A percentile compares a stretch with the other conserved stretches of the same genome.
Evolutionary conservation across 257 asterid genomes (phyloP).

Genomic region (Salvia rosmarinus): DNA sequence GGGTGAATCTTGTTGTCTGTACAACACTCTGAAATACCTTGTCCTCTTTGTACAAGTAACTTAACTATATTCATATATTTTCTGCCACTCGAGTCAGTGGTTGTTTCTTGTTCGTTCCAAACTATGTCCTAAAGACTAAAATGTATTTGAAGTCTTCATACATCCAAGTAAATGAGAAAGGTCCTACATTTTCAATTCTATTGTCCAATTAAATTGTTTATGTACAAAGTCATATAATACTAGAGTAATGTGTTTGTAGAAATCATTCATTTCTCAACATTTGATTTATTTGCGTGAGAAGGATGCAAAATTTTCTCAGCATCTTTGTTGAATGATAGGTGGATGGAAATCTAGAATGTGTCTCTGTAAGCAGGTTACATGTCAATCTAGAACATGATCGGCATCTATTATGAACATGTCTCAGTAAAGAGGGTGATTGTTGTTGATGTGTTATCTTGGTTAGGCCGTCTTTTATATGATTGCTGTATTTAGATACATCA

Average conservation of each 20-base stretch:
- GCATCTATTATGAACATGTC: background rate
- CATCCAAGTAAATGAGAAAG: conserved; percentile 7
- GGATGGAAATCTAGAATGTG: conserved; percentile 8
- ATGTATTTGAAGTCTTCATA: background rate
- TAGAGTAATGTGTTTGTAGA: conserved; percentile 6
- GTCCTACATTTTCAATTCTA: conserved; percentile 19
- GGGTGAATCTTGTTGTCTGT: conserved; percentile 18
- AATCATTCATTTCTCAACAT: conserved; percentile 18
- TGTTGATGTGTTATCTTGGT: background rate
- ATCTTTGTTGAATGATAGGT: conserved; percentile 22
- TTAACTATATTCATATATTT: conserved; percentile 1
- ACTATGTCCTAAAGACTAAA: conserved; percentile 23
- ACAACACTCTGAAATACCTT: conserved; percentile 16
- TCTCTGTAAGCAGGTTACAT: background rate
- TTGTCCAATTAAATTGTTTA: background rate
- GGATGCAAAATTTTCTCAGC: conserved; percentile 1
- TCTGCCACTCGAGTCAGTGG: conserved; percentile 16
- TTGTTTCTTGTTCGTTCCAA: conserved; percentile 26
- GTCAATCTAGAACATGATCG: conserved; percentile 27
- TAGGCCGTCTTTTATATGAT: conserved; percentile 21
- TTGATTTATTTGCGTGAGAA: conserved; percentile 12
- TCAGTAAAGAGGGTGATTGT: background rate
- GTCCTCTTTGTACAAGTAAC: conserved; percentile 2
- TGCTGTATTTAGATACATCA: conserved; percentile 6
- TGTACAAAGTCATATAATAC: conserved; percentile 9